These are phyloP conservation scores for Trichopus zeylanicus DNA, from an alignment of 116 monocot species.

Conservation along the genomic window DNA sequence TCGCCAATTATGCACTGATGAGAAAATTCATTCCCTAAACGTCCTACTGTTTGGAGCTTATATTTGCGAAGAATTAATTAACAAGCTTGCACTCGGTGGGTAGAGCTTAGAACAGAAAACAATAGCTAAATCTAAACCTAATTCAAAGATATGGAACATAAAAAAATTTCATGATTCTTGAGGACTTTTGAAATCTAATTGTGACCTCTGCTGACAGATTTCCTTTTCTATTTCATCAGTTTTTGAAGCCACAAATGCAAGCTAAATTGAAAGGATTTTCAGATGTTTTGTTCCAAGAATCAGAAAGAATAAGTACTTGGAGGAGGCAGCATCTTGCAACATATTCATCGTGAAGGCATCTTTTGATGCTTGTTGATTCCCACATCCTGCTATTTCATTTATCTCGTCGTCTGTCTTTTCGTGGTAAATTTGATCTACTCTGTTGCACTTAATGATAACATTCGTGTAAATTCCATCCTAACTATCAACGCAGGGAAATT, in stretches of 20 bases:
- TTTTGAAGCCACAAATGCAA: slow-evolving; percentile 55
- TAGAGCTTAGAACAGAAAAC: no score
- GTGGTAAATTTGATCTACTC: no score
- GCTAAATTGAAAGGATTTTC: slow-evolving; percentile 65
- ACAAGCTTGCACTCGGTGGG: no score
- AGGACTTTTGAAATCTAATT: background rate
- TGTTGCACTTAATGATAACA: no score
- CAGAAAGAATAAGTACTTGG: slow-evolving; percentile 54
- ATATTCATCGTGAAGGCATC: slow-evolving; percentile 73
- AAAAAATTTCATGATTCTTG: no score
- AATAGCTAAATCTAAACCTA: background rate
- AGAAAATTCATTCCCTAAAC: no score
- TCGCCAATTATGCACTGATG: slow-evolving; percentile 78
- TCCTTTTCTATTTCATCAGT: slow-evolving; percentile 21
- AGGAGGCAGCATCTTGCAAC: slow-evolving; percentile 82
- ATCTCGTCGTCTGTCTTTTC: no score
- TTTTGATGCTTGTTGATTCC: background rate
- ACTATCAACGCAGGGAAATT: slow-evolving; percentile 22
- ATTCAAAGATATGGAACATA: no score
- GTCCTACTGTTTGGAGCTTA: no score
- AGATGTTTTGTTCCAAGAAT: slow-evolving; percentile 73
- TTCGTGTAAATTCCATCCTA: no score
- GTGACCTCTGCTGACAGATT: background rate
- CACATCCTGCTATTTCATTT: no score
- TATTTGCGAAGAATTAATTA: no score